phyloP scores from a whole-genome alignment of 2,329 filamentous ascomycete species.

The Arthroderma sp. region DNA sequence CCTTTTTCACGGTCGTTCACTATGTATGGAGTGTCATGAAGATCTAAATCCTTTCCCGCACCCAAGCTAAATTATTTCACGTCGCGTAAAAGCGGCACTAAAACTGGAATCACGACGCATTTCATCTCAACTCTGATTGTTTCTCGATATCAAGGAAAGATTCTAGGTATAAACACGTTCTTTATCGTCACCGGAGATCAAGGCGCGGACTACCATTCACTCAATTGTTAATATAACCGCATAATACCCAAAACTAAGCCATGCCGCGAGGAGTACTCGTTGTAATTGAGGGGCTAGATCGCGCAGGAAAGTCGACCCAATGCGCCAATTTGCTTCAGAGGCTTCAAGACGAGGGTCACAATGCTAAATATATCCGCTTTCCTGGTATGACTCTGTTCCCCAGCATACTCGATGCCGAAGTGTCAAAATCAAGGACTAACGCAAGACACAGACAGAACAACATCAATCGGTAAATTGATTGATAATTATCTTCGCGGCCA shows the following conservation, averaged over 20 bases:
- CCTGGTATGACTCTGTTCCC: constrained; percentile 38
- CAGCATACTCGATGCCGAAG: background rate
- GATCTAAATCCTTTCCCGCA: no score
- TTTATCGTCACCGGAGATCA: no score
- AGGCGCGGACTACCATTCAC: no score
- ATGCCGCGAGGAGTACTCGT: constrained; percentile 51
- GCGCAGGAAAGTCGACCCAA: constrained; percentile 87
- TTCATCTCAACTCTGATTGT: no score
- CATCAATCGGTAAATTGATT: constrained; percentile 77
- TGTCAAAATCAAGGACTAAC: background rate
- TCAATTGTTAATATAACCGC: no score
- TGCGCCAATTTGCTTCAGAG: constrained; percentile 52
- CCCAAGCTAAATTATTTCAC: no score
- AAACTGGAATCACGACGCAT: no score
- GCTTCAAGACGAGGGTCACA: constrained; percentile 38
- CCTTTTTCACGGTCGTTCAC: no score
- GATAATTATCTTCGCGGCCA: constrained; percentile 64
- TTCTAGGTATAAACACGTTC: no score
- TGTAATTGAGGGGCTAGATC: constrained; percentile 77
- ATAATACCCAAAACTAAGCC: background rate
- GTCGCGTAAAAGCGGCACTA: no score
- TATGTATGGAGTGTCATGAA: no score
- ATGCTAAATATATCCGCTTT: constrained; percentile 50
- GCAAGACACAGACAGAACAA: constrained; percentile 54
- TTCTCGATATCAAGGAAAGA: no score